Base-by-base conservation (phyloP, 768 basidiomycete species). In the Suillus cothurnatus region DNA sequence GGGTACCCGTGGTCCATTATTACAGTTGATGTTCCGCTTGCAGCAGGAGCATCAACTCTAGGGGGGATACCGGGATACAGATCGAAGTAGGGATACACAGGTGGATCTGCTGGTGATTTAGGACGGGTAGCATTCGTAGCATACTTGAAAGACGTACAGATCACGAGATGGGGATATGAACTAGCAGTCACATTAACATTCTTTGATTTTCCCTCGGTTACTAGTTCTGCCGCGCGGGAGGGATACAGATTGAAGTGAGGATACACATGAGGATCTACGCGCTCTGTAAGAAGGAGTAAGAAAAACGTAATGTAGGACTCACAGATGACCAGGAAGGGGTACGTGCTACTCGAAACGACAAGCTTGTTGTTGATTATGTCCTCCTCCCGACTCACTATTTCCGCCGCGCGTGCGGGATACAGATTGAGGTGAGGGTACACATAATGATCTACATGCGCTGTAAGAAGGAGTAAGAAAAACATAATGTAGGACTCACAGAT, bases 231-330 rank as follows among this genome's bases (percentile, higher is more conserved):
- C 63, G 78, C 26, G 12, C 52, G 28, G 6, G 45, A 6, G 9
- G 75, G 75, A 61, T 77, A 78, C 34, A 78, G 56, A 50, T 75
- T 68, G 58, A 76, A 74, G 28, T 66, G 45, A 12, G 76, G 73
- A 64, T 81, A 80, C 31, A 78, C 75, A 19, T 78, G 71, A 31
- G 81, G 79, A 73, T 84, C 82, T 84, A 34, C 23, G 4, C 41
- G 32, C 34, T n/a, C 26, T 26, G 63, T 58, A 31, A 66, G 38
- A 58, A 26, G 14, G 19, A 60, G n/a, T 31, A 15, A 19, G 65
- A n/a, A n/a, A 28, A 32, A 14, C 31, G n/a, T 6, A 9, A 38
- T n/a, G 7, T 34, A 41, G 43, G 23, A 61, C 68, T 58, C 60
- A 66, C 70, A 71, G n/a, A 68, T 47, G 41, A 39, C 57, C 41